Base-by-base conservation (phyloP, 169 alveolate species). In the Amoebophrya sp. region DNA sequence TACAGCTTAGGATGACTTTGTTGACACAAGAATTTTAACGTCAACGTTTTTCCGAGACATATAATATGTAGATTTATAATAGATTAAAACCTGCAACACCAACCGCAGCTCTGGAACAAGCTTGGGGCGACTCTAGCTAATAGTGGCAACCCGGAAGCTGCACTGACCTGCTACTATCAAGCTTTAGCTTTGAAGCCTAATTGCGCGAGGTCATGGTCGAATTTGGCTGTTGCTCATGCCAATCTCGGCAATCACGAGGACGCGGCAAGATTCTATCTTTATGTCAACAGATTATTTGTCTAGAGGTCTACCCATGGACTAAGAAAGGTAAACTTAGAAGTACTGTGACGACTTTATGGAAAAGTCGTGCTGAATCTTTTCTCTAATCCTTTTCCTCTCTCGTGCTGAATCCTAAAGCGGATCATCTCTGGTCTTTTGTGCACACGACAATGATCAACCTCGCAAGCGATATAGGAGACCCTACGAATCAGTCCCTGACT, bases 71-170 rank as follows among this genome's bases (percentile, higher is more conserved):
- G 39, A 38, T 78, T 26, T 78, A 23, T 0, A 39, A 41, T 41
- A 2, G 93, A 95, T 55, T 93, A 95, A 89, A 94, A 95, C 33
- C 96, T 95, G 41, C 97, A 97, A 23, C 94, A 94, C 40, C 97
- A 95, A 90, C 95, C 96, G 47, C 93, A 95, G 34, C 89, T 96
- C 38, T 96, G 98, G 97, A 97, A 97, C 93, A 95, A 96, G 93
- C 94, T 95, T 26, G 98, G 98, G 29, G 98, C 98, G 12, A 96
- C 97, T 0, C 92, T 96, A 38, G 98, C 98, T 2, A 95, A 97
- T 90, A 89, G 93, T 10, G 95, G 96, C 0, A 92, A 93, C n/a
- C 94, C 95, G 12, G 96, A 94, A 14, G 94, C 95, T 91, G 97
- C 98, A 0, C 93, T 95, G 36, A 78, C 94, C 24, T 95, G 95